phyloP scores from a whole-genome alignment of 139 green algal genomes.

The Picochlorum sp. region DNA sequence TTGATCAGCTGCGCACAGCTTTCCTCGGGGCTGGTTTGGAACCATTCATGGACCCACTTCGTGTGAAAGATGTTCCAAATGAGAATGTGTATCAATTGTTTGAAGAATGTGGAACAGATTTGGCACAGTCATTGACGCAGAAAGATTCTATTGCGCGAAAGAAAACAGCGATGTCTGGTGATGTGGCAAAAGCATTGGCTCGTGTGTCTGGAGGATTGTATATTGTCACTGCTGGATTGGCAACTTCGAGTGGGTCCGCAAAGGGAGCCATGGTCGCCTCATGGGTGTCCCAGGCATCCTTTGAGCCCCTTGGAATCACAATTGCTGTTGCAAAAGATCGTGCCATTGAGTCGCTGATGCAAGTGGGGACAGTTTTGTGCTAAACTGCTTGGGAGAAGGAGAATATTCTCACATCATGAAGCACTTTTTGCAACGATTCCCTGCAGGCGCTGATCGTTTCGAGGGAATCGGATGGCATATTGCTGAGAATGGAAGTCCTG shows the following conservation, averaged over 20 bases:
- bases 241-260: slow-evolving; percentile 49
- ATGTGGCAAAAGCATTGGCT: slow-evolving; percentile 76
- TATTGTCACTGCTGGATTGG: slow-evolving; percentile 73
- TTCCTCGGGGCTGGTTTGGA: slow-evolving; percentile 56
- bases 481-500: slow-evolving; percentile 36
- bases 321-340: slow-evolving; percentile 95
- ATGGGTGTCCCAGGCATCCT: slow-evolving; percentile 85
- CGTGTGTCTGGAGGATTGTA: slow-evolving; percentile 82
- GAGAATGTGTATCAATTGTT: slow-evolving; percentile 61
- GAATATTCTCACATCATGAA: slow-evolving; percentile 72
- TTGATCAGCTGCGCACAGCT: slow-evolving; percentile 65
- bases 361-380: slow-evolving; percentile 93
- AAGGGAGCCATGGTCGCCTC: slow-evolving; percentile 54
- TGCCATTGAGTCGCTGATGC: slow-evolving; percentile 97
- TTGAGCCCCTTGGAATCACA: slow-evolving; percentile 93
- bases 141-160: slow-evolving; percentile 66
- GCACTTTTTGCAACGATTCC: slow-evolving; percentile 87
- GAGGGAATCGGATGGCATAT: slow-evolving; percentile 45
- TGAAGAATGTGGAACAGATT: slow-evolving; percentile 87
- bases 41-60: slow-evolving; percentile 52
- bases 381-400: slow-evolving; percentile 87
- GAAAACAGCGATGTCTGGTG: slow-evolving; percentile 71
- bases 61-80: slow-evolving; percentile 56
- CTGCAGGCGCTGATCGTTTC: slow-evolving; percentile 85
- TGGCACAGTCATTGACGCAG: slow-evolving; percentile 68